Base-by-base conservation (phyloP, 2,329 filamentous ascomycete genomes). In the Colletotrichum sp. region DNA sequence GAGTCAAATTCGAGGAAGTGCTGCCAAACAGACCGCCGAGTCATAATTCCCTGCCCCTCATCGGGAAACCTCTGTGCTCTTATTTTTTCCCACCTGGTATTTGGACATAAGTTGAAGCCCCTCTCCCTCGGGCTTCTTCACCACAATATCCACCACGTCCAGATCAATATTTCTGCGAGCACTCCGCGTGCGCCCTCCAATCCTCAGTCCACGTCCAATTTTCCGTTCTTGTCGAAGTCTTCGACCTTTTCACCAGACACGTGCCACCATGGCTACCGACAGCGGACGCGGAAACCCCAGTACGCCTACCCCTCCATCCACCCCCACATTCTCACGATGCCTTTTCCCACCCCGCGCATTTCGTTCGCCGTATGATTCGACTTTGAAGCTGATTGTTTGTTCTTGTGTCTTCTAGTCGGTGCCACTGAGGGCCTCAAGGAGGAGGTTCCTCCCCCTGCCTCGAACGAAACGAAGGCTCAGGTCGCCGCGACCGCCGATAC, bases 231-330 rank as follows among this genome's bases (percentile, higher is more conserved):
- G 72, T 66, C 43, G 43, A 52, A 52, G 18, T 52, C 73, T 73
- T 43, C 73, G 70, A 82, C 81, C 79, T 81, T 83, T 81, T 62
- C 79, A 78, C 71, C 80, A 82, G 79, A 83, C 84, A 82, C 85
- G 84, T 83, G 84, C 86, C 81, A 88, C 84, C 81, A 92, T 92
- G 91, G 90, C 91, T 80, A 89, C 89, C 77, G 91, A 92, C 83
- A 88, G 88, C 80, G 88, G 85, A 72, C 85, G 85, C 81, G 87
- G 87, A 79, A 89, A 88, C 75, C 84, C 84, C 66, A 85, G 87
- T 88, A 81, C 79, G 85, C 78, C 43, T 71, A 60, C 65, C 73
- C 73, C 73, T 66, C 73, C 70, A 65, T 52, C 26, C 70, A 69
- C 62, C 70, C 58, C 71, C 36, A 61, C 68, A 48, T 65, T n/a